Evolutionary conservation across 495 filamentous ascomycete species (phyloP), one percentile per base, ranked within the genome.

Genomic region (Tuber umbilicatum): DNA sequence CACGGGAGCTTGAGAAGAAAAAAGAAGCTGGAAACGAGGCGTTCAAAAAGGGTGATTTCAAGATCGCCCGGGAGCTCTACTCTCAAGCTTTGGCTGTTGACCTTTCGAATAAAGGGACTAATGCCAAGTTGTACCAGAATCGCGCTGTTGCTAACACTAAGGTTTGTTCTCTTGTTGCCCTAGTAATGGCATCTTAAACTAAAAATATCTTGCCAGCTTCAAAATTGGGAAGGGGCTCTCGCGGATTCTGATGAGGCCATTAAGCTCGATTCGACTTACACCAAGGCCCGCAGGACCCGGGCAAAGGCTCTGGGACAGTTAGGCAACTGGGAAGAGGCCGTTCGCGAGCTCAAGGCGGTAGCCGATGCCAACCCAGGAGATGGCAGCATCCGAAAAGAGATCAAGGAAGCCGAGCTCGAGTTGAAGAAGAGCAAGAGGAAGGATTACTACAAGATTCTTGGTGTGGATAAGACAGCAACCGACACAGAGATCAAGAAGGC

Each of bases 371-470:
- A 94, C 82, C 94, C 94, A 3, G 86, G 88, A 73, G 95, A 98
- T 82, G 87, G 89, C 60, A 88, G 85, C 42, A 91, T 97, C 64
- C 85, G 87, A 42, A 92, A 91, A 82, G 95, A 99, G 67, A 90
- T 98, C 40, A 90, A 92, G 72, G 90, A 89, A 77, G 95, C 94
- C 0, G 96, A 99, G 85, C 86, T 97, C 50, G 95, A 99, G 85
- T 86, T 97, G 77, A 99, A 99, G 90, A 98, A 98, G 90, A 90
- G 91, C 79, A 91, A 93, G 85, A 88, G 95, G 70, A 98, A 98
- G 86, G 95, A 99, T 83, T 97, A 97, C 85, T 99, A 99, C 86
- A 97, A 97, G 87, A 97, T 98, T 78, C 88, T 99, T 31, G 92
- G 90, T 4, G 86, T 99, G 17, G 87, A 89, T 64, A 98, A 97